Base-by-base conservation (phyloP, 805 yeast species). In the Metschnikowia gelsemii region DNA sequence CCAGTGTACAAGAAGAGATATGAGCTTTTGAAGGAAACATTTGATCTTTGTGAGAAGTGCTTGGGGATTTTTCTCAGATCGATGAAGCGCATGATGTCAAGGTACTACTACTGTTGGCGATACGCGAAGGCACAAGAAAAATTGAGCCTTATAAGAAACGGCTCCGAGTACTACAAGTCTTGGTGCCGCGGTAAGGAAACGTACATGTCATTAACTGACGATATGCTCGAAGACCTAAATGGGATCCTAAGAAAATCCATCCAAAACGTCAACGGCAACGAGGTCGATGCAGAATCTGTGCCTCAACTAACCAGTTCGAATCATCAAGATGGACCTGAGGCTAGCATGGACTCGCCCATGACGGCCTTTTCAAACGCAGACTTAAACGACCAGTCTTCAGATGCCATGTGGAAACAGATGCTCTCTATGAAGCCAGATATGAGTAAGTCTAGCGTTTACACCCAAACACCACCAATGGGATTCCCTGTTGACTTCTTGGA, bases 31-130 rank as follows among this genome's bases (percentile, higher is more conserved):
- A 29, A 28, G 17, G 48, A 50, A 18, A 46, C 51, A 1, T 44
- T 40, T 31, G 38, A 26, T 9, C 42, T 48, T 13, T 38, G 51
- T 26, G 45, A 51, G 23, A 37, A 30, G 4, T 50, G 54, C 28
- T 34, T 48, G 32, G 27, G 34, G 18, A 38, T 40, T 1, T 48
- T 50, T 17, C 18, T 40, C n/a, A 40, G 28, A 17, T 29, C 43
- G 6, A 43, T 49, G 33, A 35, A 48, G 22, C 42, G 34, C 13
- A 39, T 52, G 41, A 46, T 44, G 16, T 40, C 51, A 17, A 34
- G 56, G 19, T 52, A 50, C 24, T 52, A 50, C 41, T 52, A 52
- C 44, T 45, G 54, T 35, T 52, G 56, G 56, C 22, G 54, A 12
- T 48, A 46, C 14, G n/a, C 35, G 14, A 52, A 48, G 27, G 54